These are phyloP conservation scores for Laguncularia racemosa DNA, from an alignment of 345 rosid species.

Conservation along the genomic window DNA sequence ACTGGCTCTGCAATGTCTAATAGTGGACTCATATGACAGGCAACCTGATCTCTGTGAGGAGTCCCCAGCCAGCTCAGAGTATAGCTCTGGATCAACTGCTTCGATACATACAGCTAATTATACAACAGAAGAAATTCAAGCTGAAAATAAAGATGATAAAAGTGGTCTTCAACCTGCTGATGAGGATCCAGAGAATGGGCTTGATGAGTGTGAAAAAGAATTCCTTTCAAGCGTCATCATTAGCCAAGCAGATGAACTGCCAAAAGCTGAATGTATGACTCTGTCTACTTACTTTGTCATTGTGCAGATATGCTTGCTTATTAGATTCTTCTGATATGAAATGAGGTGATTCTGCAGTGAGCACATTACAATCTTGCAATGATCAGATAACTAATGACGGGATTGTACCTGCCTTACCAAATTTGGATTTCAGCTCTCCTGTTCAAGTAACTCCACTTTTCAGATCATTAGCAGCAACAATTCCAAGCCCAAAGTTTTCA, in stretches of 20 bases:
- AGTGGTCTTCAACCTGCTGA: conserved; percentile 14
- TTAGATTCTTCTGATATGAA: conserved; percentile 1
- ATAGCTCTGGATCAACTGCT: conserved; percentile 76
- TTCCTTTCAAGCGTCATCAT: conserved; percentile 25
- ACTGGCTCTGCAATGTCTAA: conserved; percentile 5
- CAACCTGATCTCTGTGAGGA: conserved; percentile 72
- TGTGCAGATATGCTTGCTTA: too few species aligned
- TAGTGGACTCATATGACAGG: conserved; percentile 28
- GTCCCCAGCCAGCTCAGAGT: conserved; percentile 83
- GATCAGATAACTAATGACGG: conserved; percentile 27
- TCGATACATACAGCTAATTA: conserved; percentile 33
- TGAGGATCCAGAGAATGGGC: conserved; percentile 15
- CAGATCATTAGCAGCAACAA: conserved; percentile 95
- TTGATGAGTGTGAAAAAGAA: conserved; percentile 31
- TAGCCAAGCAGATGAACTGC: conserved; percentile 35
- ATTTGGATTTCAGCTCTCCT: conserved; percentile 68
- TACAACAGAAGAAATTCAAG: conserved; percentile 32
- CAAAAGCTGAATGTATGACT: neutral
- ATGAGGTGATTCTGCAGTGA: conserved; percentile 19
- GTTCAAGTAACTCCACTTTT: conserved; percentile 83
- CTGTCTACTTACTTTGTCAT: neutral
- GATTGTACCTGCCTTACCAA: conserved; percentile 39
- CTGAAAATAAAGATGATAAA: conserved; percentile 34
- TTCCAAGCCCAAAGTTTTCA: conserved; percentile 95
- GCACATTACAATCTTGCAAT: conserved; percentile 29